Conservation (phyloP, 306 rosid genomes). For the Glycyrrhiza uralensis region DNA sequence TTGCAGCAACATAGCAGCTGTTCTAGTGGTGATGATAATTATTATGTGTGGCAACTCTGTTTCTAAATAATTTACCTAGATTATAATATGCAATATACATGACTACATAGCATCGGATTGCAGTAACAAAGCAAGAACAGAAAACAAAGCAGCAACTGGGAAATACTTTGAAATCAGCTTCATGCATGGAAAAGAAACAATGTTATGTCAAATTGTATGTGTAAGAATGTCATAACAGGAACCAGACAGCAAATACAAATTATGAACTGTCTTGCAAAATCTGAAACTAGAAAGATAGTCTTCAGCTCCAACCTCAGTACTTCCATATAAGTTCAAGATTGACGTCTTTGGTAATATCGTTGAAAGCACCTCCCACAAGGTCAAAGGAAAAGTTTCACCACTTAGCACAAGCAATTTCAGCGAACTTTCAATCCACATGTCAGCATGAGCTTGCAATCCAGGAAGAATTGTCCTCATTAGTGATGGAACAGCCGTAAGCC, state of each 20-base stretch:
- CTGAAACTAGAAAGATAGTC: conserved; percentile 7
- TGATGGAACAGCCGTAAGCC: conserved; percentile 83
- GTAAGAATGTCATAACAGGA: not conserved
- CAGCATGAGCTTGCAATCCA: conserved; percentile 38
- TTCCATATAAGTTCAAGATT: conserved; percentile 84
- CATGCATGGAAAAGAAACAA: conserved; percentile 6
- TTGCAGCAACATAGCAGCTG: not conserved
- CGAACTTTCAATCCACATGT: conserved; percentile 32
- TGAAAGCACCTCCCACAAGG: conserved; percentile 61
- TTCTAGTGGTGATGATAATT: not conserved
- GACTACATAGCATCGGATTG: not conserved
- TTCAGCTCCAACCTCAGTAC: conserved; percentile 70
- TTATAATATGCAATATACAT: conserved; percentile 3
- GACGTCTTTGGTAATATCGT: conserved; percentile 65
- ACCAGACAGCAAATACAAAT: not conserved
- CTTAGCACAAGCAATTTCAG: conserved; percentile 78
- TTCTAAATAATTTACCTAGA: not conserved
- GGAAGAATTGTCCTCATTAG: conserved; percentile 78
- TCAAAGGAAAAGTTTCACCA: conserved; percentile 69
- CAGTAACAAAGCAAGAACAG: conserved; percentile 10
- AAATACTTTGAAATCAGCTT: conserved; percentile 1
- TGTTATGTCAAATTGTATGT: not conserved
- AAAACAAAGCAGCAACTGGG: not conserved
- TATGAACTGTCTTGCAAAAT: conserved; percentile 2
- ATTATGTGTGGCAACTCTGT: not conserved